Percentiles rank a stretch among this genome's conserved stretches.
These are phyloP conservation scores for Xylaria cubensis DNA, from an alignment of 495 filamentous ascomycete species.

Conservation along the genomic window DNA sequence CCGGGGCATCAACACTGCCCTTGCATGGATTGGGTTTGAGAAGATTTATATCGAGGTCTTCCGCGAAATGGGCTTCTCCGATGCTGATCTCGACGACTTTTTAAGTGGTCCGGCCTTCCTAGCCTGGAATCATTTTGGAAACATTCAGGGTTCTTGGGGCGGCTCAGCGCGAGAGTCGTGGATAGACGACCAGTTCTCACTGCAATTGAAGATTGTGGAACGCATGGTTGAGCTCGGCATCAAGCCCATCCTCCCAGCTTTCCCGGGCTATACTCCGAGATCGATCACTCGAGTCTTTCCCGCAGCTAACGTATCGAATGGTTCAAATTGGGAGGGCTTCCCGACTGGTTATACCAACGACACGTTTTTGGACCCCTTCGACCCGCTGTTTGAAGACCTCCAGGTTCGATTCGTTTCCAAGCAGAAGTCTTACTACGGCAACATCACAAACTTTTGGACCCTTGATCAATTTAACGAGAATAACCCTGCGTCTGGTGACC, in stretches of 20 bases:
- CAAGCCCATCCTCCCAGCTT: slow-evolving; percentile 57
- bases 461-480: slow-evolving; percentile 64
- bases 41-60: slow-evolving; percentile 59
- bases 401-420: slow-evolving; percentile 57
- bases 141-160: slow-evolving; percentile 60
- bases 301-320: slow-evolving; percentile 54
- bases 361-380: slow-evolving; percentile 58
- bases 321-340: slow-evolving; percentile 56
- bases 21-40: slow-evolving; percentile 62
- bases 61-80: slow-evolving; percentile 53
- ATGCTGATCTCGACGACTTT: slow-evolving; percentile 53
- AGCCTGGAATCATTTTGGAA: slow-evolving; percentile 64
- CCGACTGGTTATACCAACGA: slow-evolving; percentile 52
- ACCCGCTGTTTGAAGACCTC: slow-evolving; percentile 52
- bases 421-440: slow-evolving; percentile 56
- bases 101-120: slow-evolving; percentile 60
- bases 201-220: slow-evolving; percentile 56
- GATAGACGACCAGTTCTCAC: slow-evolving; percentile 54
- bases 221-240: slow-evolving; percentile 62
- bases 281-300: slow-evolving; percentile 51
- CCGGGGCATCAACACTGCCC: slow-evolving; percentile 57
- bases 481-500: slow-evolving; percentile 54
- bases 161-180: slow-evolving; percentile 52
- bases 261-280: slow-evolving; percentile 57
- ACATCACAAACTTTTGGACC: slow-evolving; percentile 58